A percentile compares a stretch with the other conserved stretches of the same genome.
Conservation (phyloP, 805 yeast species). For the Kluyveromyces starmeri region DNA sequence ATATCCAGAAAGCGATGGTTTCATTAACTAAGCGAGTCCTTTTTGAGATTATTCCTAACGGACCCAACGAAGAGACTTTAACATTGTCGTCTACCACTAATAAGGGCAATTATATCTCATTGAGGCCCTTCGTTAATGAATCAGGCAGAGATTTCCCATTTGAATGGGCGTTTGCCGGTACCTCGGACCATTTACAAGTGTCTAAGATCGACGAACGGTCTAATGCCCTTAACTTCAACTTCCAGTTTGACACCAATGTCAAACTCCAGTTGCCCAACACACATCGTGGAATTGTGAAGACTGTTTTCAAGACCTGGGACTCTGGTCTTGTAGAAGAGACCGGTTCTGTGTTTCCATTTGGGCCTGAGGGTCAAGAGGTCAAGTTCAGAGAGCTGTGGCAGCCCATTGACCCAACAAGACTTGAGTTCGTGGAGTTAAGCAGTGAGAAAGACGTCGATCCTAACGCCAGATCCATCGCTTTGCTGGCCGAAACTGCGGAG, state of each 20-base stretch:
- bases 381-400: constrained; percentile 30
- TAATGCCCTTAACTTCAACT: constrained; percentile 20
- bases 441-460: constrained; percentile 7
- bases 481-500: constrained; percentile 15
- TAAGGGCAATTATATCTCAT: constrained; percentile 28
- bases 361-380: constrained; percentile 21
- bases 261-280: constrained; percentile 21
- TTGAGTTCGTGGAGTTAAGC: constrained; percentile 14
- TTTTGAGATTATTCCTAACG: constrained; percentile 22
- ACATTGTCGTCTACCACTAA: constrained; percentile 26
- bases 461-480: constrained; percentile 16
- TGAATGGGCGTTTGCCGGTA: constrained; percentile 54
- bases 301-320: constrained; percentile 27
- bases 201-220: constrained; percentile 21
- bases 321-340: constrained; percentile 28
- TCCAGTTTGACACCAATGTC: constrained; percentile 26
- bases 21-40: constrained; percentile 25
- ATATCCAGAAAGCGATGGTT: constrained; percentile 22
- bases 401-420: constrained; percentile 23
- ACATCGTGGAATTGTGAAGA: constrained; percentile 23
- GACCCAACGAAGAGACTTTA: constrained; percentile 24
- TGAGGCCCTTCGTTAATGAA: constrained; percentile 30
- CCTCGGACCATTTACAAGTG: constrained; percentile 32
- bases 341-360: constrained; percentile 26
- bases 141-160: constrained; percentile 35